Percentiles rank a stretch among this genome's conserved stretches.
Conservation (phyloP, 352 stramenopile species). For the Globisporangium acanthophoron region DNA sequence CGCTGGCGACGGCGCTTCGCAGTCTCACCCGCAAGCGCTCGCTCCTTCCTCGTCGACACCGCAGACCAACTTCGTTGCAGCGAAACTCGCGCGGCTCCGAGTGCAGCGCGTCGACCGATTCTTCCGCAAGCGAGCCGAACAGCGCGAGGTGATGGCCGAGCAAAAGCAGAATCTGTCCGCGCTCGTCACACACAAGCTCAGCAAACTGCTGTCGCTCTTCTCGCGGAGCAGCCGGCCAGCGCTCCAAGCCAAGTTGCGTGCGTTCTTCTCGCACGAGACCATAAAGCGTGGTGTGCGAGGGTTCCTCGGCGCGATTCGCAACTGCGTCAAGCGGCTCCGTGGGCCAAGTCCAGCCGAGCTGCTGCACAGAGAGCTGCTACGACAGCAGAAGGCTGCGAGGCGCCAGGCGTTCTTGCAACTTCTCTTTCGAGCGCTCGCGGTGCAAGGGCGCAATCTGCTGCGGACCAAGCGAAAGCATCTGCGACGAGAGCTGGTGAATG, state of each 20-base stretch:
- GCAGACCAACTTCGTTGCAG: not conserved
- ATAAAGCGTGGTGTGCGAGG: not conserved
- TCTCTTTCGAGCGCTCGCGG: conserved; percentile 6
- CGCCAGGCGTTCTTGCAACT: conserved; percentile 1
- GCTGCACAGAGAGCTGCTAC: conserved; percentile 6
- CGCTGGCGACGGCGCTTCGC: not conserved
- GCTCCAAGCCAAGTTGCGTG: conserved; percentile 1
- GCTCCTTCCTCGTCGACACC: not conserved
- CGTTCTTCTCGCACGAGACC: conserved; percentile 2
- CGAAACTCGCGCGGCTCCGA: conserved; percentile 3
- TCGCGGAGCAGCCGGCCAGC: conserved; percentile 3
- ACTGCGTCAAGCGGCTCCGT: conserved; percentile 5
- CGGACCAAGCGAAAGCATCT: conserved; percentile 4
- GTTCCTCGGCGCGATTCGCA: not conserved
- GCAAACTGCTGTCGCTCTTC: conserved; percentile 2
- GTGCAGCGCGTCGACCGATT: not conserved
- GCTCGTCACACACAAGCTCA: conserved; percentile 8
- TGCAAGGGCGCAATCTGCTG: conserved; percentile 9
- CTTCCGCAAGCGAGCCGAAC: conserved; percentile 5
- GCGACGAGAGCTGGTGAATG: conserved; percentile 1
- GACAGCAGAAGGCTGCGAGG: not conserved
- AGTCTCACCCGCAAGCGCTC: not conserved
- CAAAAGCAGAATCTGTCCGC: not conserved
- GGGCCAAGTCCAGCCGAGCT: conserved; percentile 4
- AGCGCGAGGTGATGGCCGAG: conserved; percentile 1